These are phyloP conservation scores for Acacia crassicarpa DNA, from an alignment of 306 rosid species.

Conservation along the genomic window DNA sequence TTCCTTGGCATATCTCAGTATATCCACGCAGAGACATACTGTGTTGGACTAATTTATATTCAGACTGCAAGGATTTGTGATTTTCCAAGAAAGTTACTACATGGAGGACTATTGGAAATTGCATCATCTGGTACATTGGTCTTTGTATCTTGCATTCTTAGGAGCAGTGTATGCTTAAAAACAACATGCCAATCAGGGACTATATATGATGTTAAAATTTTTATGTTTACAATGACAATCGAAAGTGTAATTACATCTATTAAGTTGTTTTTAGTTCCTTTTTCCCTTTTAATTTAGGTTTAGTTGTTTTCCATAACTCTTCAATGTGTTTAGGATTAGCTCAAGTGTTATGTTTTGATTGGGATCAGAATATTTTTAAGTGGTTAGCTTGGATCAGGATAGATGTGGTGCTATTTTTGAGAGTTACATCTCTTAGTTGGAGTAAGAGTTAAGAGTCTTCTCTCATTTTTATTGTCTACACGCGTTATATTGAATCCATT, in stretches of 20 bases:
- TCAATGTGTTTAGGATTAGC: not conserved
- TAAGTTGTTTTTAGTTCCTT: not conserved
- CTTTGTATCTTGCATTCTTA: not conserved
- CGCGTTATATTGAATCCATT: not conserved
- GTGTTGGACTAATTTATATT: not conserved
- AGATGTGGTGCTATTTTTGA: not conserved
- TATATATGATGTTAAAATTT: not conserved
- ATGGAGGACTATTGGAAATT: too few relatives aligned
- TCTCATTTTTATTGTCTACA: not conserved
- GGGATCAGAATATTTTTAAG: not conserved
- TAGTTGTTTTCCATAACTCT: not conserved
- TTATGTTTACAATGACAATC: not conserved
- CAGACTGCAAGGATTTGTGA: not conserved
- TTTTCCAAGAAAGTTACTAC: not conserved
- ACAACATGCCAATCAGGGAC: not conserved
- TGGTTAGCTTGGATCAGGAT: not conserved
- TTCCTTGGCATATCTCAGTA: conserved; percentile 1
- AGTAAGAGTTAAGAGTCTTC: not conserved
- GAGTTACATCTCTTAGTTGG: not conserved
- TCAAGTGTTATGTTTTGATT: not conserved
- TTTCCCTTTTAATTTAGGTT: not conserved
- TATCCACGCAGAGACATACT: not conserved
- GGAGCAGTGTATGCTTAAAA: not conserved
- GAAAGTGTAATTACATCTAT: not conserved
- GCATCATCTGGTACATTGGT: not conserved